phyloP scores from a whole-genome alignment of 2,329 filamentous ascomycete species.

The Periconia sp. region DNA sequence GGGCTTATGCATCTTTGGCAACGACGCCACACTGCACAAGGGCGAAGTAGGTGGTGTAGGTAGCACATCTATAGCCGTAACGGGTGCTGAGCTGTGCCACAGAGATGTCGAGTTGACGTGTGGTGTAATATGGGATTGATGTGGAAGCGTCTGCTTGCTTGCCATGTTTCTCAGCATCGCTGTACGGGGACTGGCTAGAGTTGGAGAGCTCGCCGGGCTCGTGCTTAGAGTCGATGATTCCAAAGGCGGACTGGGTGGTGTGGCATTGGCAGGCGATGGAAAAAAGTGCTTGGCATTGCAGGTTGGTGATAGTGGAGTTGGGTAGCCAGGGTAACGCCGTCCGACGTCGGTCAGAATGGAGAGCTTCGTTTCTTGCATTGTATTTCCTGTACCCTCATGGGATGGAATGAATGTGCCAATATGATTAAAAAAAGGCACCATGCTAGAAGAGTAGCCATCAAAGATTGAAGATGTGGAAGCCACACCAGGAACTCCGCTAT shows the following conservation, averaged over 20 bases:
- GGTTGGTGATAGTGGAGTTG: conserved; percentile 33
- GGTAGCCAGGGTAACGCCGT: conserved; percentile 36
- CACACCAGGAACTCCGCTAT: neutral
- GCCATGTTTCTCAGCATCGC: conserved; percentile 28
- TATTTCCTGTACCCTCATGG: conserved; percentile 3
- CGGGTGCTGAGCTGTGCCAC: neutral
- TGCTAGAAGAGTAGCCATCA: conserved; percentile 8
- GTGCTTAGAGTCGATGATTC: conserved; percentile 4
- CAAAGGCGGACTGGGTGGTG: conserved; percentile 1
- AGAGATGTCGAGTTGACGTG: too few species aligned
- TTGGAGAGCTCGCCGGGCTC: conserved; percentile 20
- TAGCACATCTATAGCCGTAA: neutral
- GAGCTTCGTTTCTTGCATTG: conserved; percentile 10
- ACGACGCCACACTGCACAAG: neutral
- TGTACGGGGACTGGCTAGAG: conserved; percentile 23
- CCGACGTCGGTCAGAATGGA: conserved; percentile 31
- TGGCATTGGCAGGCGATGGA: conserved; percentile 22
- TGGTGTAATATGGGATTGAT: neutral
- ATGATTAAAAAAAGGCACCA: conserved; percentile 21
- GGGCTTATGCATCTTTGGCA: neutral
- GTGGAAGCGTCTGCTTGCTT: conserved; percentile 17
- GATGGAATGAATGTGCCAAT: conserved; percentile 11
- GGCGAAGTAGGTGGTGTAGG: conserved; percentile 3
- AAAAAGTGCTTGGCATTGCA: conserved; percentile 26
- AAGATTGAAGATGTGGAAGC: conserved; percentile 15